Conservation (phyloP, 2,329 filamentous ascomycete species). For the Huntiella bhutanensis region DNA sequence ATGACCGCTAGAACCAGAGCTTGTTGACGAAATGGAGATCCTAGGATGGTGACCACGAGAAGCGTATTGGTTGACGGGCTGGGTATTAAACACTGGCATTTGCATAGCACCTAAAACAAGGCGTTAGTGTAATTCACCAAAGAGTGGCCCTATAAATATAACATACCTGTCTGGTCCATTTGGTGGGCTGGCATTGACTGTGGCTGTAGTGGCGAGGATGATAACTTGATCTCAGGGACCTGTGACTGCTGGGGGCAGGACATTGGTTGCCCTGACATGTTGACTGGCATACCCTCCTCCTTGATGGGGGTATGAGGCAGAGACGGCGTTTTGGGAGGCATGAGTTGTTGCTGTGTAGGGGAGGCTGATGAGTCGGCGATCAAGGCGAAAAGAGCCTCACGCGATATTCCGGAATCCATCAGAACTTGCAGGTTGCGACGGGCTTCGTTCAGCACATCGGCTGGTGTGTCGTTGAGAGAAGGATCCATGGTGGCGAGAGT, state of each 20-base stretch:
- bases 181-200: neutral
- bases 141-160: neutral
- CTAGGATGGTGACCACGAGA: slow-evolving; percentile 21
- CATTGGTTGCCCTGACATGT: slow-evolving; percentile 7
- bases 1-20: slow-evolving; percentile 30
- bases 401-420: slow-evolving; percentile 27
- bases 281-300: slow-evolving; percentile 12
- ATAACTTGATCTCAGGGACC: slow-evolving; percentile 16
- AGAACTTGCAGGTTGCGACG: slow-evolving; percentile 27
- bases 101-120: slow-evolving; percentile 11
- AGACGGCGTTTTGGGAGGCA: slow-evolving; percentile 10
- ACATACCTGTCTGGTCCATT: slow-evolving; percentile 7
- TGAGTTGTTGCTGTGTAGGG: slow-evolving; percentile 9
- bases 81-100: slow-evolving; percentile 19
- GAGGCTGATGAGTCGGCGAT: slow-evolving; percentile 10
- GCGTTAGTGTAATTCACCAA: slow-evolving; percentile 11
- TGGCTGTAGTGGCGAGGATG: slow-evolving; percentile 19
- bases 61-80: slow-evolving; percentile 19
- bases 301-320: slow-evolving; percentile 8
- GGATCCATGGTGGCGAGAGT: slow-evolving; percentile 4
- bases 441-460: slow-evolving; percentile 26
- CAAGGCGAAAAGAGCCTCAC: slow-evolving; percentile 19
- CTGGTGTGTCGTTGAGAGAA: slow-evolving; percentile 18
- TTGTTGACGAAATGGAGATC: slow-evolving; percentile 31
- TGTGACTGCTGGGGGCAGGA: slow-evolving; percentile 11